Evolutionary conservation across 768 basidiomycete species (phyloP).

Genomic region (Paxillus involutus): DNA sequence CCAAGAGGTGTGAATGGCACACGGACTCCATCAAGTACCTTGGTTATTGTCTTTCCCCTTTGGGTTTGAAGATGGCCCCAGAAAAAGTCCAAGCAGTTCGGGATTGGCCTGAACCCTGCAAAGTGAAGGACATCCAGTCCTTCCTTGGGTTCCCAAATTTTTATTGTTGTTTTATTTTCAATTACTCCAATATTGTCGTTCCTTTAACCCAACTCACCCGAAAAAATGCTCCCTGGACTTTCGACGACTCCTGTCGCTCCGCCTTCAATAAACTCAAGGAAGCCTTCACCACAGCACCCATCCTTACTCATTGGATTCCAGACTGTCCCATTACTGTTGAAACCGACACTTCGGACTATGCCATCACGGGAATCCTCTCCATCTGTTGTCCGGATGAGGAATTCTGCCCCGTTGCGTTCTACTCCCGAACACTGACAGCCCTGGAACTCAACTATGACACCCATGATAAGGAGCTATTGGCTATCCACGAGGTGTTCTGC

Average conservation of each 20-base stretch:
- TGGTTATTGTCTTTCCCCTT: no score
- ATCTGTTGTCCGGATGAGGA: no score
- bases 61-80: slow-evolving; percentile 14
- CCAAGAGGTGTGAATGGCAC: no score
- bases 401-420: no score
- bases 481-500: no score
- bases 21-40: no score
- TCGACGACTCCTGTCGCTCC: slow-evolving; percentile 1
- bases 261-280: slow-evolving; percentile 17
- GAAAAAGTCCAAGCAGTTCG: slow-evolving; percentile 35
- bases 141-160: slow-evolving; percentile 35
- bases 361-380: no score
- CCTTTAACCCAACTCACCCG: slow-evolving; percentile 28
- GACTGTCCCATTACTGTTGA: no score
- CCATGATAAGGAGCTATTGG: no score
- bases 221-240: slow-evolving; percentile 19
- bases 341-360: no score
- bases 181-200: slow-evolving; percentile 33
- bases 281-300: not conserved
- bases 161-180: slow-evolving; percentile 31
- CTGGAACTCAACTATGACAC: not conserved
- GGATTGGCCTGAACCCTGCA: slow-evolving; percentile 29
- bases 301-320: not conserved
- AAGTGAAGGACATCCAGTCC: slow-evolving; percentile 31
- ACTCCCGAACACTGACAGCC: not conserved